These are phyloP conservation scores for Kodamaea jinghongensis DNA, from an alignment of 805 yeast species.

Conservation along the genomic window DNA sequence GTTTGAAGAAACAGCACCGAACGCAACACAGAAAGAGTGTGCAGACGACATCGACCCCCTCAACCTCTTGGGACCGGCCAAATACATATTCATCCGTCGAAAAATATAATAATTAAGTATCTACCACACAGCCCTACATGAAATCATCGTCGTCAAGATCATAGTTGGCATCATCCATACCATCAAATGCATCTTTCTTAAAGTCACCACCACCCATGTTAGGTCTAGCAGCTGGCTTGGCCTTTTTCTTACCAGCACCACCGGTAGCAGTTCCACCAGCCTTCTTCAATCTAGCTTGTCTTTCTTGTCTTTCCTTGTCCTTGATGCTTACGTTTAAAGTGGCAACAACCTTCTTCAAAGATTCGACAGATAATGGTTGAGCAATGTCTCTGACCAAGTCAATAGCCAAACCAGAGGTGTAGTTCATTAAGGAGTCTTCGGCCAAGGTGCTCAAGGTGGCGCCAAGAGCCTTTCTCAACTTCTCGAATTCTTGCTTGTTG, in stretches of 20 bases:
- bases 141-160: slow-evolving; percentile 80
- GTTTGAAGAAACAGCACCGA: no score
- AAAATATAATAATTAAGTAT: no score
- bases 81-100: slow-evolving; percentile 6
- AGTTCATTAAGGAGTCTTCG: slow-evolving; percentile 61
- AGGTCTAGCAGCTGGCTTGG: slow-evolving; percentile 70
- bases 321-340: slow-evolving; percentile 78
- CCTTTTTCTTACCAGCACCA: slow-evolving; percentile 96
- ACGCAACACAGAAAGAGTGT: no score
- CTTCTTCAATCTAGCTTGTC: slow-evolving; percentile 78
- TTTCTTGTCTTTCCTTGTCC: slow-evolving; percentile 86
- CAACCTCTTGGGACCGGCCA: slow-evolving; percentile 7
- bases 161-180: slow-evolving; percentile 47
- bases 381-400: slow-evolving; percentile 84
- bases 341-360: slow-evolving; percentile 78
- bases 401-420: slow-evolving; percentile 72
- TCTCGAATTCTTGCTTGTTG: slow-evolving; percentile 71
- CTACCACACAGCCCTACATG: slow-evolving; percentile 47
- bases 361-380: slow-evolving; percentile 78
- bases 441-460: slow-evolving; percentile 60
- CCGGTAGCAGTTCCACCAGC: slow-evolving; percentile 85
- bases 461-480: slow-evolving; percentile 67
- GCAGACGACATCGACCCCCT: slow-evolving; percentile 3
- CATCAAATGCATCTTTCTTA: slow-evolving; percentile 67
- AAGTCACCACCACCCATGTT: slow-evolving; percentile 42